These are phyloP conservation scores for Fomitopsis serialis DNA, from an alignment of 768 basidiomycete genomes.

Conservation along the genomic window DNA sequence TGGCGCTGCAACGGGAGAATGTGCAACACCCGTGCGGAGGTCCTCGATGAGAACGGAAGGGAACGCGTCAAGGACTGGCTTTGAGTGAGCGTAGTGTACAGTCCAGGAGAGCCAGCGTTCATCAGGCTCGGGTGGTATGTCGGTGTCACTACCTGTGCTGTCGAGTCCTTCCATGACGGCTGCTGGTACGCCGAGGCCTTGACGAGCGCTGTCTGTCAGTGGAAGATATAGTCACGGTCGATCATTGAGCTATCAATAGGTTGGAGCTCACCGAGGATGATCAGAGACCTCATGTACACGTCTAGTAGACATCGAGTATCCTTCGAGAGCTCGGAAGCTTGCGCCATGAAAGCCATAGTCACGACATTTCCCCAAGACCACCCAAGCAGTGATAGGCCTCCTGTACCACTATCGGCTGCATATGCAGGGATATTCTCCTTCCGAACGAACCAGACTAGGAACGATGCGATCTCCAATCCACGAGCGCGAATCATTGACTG, in stretches of 20 bases:
- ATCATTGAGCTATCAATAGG: not conserved
- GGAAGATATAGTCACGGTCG: too few species aligned
- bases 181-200: not conserved
- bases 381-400: conserved; percentile 16
- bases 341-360: conserved; percentile 15
- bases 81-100: not conserved
- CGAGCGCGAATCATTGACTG: conserved; percentile 19
- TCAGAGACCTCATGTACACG: not conserved
- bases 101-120: not conserved
- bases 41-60: not conserved
- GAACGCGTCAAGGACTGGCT: not conserved
- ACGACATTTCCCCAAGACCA: conserved; percentile 31
- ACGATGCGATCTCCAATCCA: conserved; percentile 28
- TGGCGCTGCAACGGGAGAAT: not conserved
- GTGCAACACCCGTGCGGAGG: not conserved
- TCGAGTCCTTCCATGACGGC: not conserved
- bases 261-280: not conserved
- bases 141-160: not conserved
- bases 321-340: not conserved
- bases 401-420: conserved; percentile 8
- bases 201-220: not conserved
- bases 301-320: not conserved
- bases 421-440: conserved; percentile 22
- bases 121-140: conserved; percentile 4
- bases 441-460: conserved; percentile 29